phyloP scores from a whole-genome alignment of 1,284 basidiomycete genomes.

The Cryptococcus deneoformans region DNA sequence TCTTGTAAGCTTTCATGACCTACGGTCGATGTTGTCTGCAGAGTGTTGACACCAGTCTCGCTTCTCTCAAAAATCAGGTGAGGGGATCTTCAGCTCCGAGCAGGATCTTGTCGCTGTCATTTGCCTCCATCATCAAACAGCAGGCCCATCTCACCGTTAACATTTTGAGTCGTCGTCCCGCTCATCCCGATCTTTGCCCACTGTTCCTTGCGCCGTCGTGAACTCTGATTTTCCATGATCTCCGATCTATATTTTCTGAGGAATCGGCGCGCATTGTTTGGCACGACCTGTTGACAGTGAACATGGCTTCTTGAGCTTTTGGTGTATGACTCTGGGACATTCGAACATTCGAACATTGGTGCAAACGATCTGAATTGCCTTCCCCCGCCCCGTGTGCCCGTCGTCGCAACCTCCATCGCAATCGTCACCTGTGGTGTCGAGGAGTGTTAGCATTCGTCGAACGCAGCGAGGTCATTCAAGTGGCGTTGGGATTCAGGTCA shows the following conservation, averaged over 20 bases:
- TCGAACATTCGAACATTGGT: background rate
- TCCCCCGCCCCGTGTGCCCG: conserved; percentile 26
- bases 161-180: conserved; percentile 6
- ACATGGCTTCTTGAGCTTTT: background rate
- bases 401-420: background rate
- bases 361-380: conserved; percentile 18
- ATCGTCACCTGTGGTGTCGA: conserved; percentile 4
- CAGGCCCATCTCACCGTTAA: background rate
- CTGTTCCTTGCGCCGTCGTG: conserved; percentile 3
- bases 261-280: conserved; percentile 3
- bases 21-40: conserved; percentile 16
- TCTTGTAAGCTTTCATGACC: conserved; percentile 22
- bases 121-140: background rate
- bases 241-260: conserved; percentile 4
- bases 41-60: conserved; percentile 23
- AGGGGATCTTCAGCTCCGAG: conserved; percentile 1
- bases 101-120: background rate
- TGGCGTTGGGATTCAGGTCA: conserved; percentile 25
- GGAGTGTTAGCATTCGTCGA: conserved; percentile 7
- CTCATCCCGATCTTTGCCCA: background rate
- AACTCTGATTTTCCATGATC: conserved; percentile 4
- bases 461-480: conserved; percentile 27
- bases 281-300: background rate
- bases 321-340: background rate
- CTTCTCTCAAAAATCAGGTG: conserved; percentile 16